phyloP scores from a whole-genome alignment of 1,284 basidiomycete species.

The Ceratobasidium sp. region DNA sequence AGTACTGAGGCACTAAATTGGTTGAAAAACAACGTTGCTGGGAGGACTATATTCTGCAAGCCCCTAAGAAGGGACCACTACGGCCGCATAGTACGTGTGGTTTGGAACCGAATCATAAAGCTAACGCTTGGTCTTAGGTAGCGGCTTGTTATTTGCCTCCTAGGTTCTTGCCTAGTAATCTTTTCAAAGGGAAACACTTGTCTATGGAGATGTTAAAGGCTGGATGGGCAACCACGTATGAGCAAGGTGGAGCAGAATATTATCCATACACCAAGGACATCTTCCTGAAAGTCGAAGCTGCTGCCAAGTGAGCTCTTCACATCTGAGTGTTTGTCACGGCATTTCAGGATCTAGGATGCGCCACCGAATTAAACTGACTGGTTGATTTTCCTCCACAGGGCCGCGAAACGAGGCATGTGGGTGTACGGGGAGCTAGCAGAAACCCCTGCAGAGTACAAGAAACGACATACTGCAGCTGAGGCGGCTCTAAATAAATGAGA shows the following conservation, averaged over 20 bases:
- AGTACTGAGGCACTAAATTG: slow-evolving; percentile 75
- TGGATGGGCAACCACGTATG: slow-evolving; percentile 80
- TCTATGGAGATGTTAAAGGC: slow-evolving; percentile 80
- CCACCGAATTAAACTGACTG: slow-evolving; percentile 76
- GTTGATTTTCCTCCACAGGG: slow-evolving; percentile 57
- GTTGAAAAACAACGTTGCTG: slow-evolving; percentile 67
- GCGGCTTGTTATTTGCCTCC: slow-evolving; percentile 65
- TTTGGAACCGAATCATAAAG: slow-evolving; percentile 38
- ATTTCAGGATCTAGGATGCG: slow-evolving; percentile 66
- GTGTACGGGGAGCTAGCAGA: slow-evolving; percentile 66
- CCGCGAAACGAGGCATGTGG: slow-evolving; percentile 77
- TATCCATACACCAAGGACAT: slow-evolving; percentile 8
- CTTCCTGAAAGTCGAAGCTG: slow-evolving; percentile 69
- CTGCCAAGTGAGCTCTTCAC: slow-evolving; percentile 83
- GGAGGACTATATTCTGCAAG: slow-evolving; percentile 73
- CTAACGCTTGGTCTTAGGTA: slow-evolving; percentile 62
- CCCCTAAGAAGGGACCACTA: slow-evolving; percentile 84
- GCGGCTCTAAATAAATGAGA: neutral
- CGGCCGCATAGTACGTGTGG: slow-evolving; percentile 71
- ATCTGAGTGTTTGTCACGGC: slow-evolving; percentile 70
- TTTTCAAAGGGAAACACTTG: slow-evolving; percentile 66
- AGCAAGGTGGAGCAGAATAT: slow-evolving; percentile 79
- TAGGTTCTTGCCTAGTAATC: slow-evolving; percentile 60
- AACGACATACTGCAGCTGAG: slow-evolving; percentile 57
- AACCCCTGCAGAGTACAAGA: slow-evolving; percentile 83